phyloP scores from a whole-genome alignment of 805 yeast genomes.

The Blastobotrys americana region DNA sequence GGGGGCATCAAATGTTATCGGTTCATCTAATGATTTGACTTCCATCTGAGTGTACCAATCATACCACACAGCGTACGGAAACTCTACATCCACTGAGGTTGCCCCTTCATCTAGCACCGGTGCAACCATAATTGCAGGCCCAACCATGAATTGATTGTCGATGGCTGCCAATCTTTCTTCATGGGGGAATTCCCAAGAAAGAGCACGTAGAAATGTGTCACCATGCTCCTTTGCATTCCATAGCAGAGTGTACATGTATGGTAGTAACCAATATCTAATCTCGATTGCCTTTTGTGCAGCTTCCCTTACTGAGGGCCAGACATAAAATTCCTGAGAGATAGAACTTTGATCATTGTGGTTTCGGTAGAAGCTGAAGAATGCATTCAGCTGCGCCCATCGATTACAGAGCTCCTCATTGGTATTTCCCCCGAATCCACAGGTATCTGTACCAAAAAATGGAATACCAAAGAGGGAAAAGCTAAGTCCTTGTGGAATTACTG shows the following conservation, averaged over 20 bases:
- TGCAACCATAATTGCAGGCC: slow-evolving; percentile 60
- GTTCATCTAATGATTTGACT: slow-evolving; percentile 10
- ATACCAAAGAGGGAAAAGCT: slow-evolving; percentile 72
- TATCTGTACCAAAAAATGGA: slow-evolving; percentile 92
- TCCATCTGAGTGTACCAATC: slow-evolving; percentile 24
- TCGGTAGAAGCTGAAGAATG: slow-evolving; percentile 33
- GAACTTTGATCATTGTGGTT: slow-evolving; percentile 30
- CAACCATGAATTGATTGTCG: slow-evolving; percentile 78
- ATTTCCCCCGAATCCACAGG: slow-evolving; percentile 81
- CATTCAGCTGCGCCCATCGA: slow-evolving; percentile 33
- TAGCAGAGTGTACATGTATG: slow-evolving; percentile 74
- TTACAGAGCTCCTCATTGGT: slow-evolving; percentile 62
- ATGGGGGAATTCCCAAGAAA: slow-evolving; percentile 26
- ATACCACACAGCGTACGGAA: slow-evolving; percentile 36
- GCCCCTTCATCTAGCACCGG: slow-evolving; percentile 62
- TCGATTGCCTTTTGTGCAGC: slow-evolving; percentile 52
- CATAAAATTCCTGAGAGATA: slow-evolving; percentile 30
- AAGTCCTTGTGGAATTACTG: slow-evolving; percentile 77
- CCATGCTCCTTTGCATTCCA: slow-evolving; percentile 54
- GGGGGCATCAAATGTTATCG: slow-evolving; percentile 36
- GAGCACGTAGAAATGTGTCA: slow-evolving; percentile 49
- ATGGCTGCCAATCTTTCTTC: slow-evolving; percentile 43
- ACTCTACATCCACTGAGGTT: slow-evolving; percentile 33
- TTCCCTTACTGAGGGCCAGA: slow-evolving; percentile 27
- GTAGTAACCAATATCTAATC: slow-evolving; percentile 69